Percentiles rank a stretch among this genome's conserved stretches.
These are phyloP conservation scores for Diplodia seriata DNA, from an alignment of 2,329 filamentous ascomycete species.

Conservation along the genomic window DNA sequence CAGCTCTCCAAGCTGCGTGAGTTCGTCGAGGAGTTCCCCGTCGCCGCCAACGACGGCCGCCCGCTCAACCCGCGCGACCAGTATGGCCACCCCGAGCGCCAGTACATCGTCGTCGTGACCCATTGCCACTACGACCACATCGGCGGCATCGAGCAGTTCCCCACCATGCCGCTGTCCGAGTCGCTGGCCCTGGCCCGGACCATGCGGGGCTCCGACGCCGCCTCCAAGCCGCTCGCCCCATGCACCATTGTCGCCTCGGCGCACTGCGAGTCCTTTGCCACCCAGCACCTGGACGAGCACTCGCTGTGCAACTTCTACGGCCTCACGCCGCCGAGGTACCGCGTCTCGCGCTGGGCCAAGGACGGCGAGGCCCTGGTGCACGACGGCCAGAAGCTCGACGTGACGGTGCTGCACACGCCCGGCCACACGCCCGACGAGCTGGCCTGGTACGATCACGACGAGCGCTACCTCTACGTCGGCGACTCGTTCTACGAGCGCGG, in stretches of 20 bases:
- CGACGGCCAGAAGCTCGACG: conserved; percentile 41
- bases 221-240: conserved; percentile 32
- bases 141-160: conserved; percentile 49
- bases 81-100: conserved; percentile 31
- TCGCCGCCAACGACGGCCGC: conserved; percentile 44
- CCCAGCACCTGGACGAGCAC: conserved; percentile 48
- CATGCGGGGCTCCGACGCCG: conserved; percentile 3
- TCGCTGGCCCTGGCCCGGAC: conserved; percentile 8
- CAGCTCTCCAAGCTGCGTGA: conserved; percentile 46
- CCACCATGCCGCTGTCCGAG: conserved; percentile 18
- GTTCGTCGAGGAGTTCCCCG: conserved; percentile 53
- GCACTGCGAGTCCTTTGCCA: conserved; percentile 50
- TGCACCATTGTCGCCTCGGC: conserved; percentile 45
- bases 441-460: conserved; percentile 54
- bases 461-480: conserved; percentile 55
- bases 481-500: conserved; percentile 55
- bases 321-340: conserved; percentile 48
- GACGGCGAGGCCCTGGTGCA: conserved; percentile 46
- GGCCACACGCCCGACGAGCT: conserved; percentile 57
- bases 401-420: conserved; percentile 55
- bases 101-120: conserved; percentile 54
- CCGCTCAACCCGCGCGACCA: conserved; percentile 48
- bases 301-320: conserved; percentile 51
- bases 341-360: conserved; percentile 51
- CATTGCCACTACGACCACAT: conserved; percentile 58